Percentiles rank a stretch among this genome's conserved stretches.
phyloP scores from a whole-genome alignment of 2,329 filamentous ascomycete species.

The Ustulina deusta region DNA sequence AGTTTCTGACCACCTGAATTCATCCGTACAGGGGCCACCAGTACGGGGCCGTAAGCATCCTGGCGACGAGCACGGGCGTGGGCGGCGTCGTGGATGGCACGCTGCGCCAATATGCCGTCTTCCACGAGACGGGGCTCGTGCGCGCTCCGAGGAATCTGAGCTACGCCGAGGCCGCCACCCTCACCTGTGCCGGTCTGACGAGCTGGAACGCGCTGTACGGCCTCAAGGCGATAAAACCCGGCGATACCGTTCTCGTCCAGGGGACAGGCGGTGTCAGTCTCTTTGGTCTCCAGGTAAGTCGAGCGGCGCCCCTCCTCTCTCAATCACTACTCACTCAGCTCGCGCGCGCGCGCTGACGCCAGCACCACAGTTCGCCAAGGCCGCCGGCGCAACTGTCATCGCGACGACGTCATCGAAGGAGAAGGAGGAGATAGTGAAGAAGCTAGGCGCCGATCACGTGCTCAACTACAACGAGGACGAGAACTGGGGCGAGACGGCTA shows the following conservation, averaged over 20 bases:
- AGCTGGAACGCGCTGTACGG: conserved; percentile 76
- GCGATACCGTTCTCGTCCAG: conserved; percentile 72
- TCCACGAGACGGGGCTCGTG: conserved; percentile 76
- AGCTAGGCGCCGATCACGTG: conserved; percentile 63
- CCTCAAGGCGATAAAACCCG: conserved; percentile 63
- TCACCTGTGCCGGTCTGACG: conserved; percentile 72
- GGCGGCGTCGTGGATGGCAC: conserved; percentile 77
- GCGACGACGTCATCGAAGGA: conserved; percentile 61
- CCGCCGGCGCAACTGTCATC: conserved; percentile 61
- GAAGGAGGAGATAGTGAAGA: conserved; percentile 59
- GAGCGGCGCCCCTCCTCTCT: background rate
- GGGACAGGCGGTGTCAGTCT: conserved; percentile 78
- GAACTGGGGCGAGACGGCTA: conserved; percentile 61
- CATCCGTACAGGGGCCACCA: conserved; percentile 54
- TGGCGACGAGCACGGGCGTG: conserved; percentile 65
- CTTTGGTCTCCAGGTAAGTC: conserved; percentile 66
- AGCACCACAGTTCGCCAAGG: conserved; percentile 59
- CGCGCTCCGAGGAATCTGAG: conserved; percentile 67
- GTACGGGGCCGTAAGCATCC: conserved; percentile 55
- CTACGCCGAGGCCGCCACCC: conserved; percentile 65
- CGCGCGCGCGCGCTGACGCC: conserved; percentile 14
- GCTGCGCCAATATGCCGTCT: conserved; percentile 75
- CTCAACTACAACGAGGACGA: conserved; percentile 62
- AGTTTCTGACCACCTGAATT: background rate
- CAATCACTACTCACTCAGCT: background rate